These are phyloP conservation scores for Maudiozyma barnettii DNA, from an alignment of 805 yeast genomes.

Conservation along the genomic window DNA sequence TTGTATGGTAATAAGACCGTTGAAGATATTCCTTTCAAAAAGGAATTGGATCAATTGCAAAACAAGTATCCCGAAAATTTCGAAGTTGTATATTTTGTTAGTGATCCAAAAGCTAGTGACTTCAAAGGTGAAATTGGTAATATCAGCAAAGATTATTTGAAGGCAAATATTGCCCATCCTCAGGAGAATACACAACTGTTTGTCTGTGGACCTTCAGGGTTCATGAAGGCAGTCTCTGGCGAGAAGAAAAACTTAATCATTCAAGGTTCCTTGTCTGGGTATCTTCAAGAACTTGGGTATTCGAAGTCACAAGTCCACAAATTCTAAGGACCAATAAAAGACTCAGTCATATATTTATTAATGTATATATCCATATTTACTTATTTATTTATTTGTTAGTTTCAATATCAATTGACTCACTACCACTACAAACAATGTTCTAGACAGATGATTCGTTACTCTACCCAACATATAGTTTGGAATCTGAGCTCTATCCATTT, in stretches of 20 bases:
- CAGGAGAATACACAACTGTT: conserved; percentile 62
- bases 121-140: conserved; percentile 59
- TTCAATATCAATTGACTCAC: neutral
- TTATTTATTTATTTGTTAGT: too few species aligned
- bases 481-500: neutral
- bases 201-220: conserved; percentile 92
- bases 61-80: conserved; percentile 67
- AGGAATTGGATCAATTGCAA: conserved; percentile 52
- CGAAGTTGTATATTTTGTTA: conserved; percentile 69
- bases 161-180: conserved; percentile 53
- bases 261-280: conserved; percentile 91
- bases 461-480: neutral
- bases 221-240: conserved; percentile 83
- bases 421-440: neutral
- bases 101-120: conserved; percentile 34
- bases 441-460: neutral
- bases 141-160: conserved; percentile 66
- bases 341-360: too few species aligned
- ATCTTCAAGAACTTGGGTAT: conserved; percentile 80
- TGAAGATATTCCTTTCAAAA: conserved; percentile 68
- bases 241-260: conserved; percentile 73
- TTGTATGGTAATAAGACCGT: conserved; percentile 70
- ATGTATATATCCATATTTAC: neutral
- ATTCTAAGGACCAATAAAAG: conserved; percentile 40
- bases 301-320: conserved; percentile 81